Evolutionary conservation across 768 basidiomycete species (phyloP), one percentile per base, ranked within the genome.

Genomic region (Cyclocybe aegerita): DNA sequence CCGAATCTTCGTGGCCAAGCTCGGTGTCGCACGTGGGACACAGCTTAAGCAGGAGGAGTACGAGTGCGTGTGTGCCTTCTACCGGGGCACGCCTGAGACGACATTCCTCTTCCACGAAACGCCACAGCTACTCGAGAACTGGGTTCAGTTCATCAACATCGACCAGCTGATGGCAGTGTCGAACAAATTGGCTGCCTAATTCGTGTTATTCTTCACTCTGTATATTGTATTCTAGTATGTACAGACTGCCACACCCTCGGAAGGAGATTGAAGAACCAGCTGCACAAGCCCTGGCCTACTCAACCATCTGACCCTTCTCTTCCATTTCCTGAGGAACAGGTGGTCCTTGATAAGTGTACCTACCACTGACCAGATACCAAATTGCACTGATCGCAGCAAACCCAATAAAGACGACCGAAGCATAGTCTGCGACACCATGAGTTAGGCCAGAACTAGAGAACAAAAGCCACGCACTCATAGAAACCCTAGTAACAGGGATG

Each of bases 91-190:
- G 5, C 69, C 73, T 31, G 81, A 85, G 52, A 80, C 80, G 48
- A 82, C 73, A 52, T 90, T 90, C 57, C 76, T 91, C 11, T 91
- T 84, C 80, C 80, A 89, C 50, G 79, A 83, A 40, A 81, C 80
- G 23, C 65, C 73, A 37, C 81, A 83, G 58, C 82, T 88, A 39
- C 64, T 91, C 52, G 86, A 86, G 61, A 80, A 77, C 32, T 90
- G 89, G 88, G 86, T 91, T 10, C 88, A 91, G 68, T 92, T 90
- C 58, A 83, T 91, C 59, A 87, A 83, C 52, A 83, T 90, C 49
- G 87, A 90, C 69, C 85, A 90, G 67, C 81, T 91, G 73, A 74
- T 89, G 64, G 86, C 86, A 59, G 88, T 90, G 53, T 80, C 88
- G 12, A 83, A 84, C 14, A 90, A 90, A 66, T 69, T 90, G 48